Conservation (phyloP, 805 yeast genomes). For the Candida ficus region DNA sequence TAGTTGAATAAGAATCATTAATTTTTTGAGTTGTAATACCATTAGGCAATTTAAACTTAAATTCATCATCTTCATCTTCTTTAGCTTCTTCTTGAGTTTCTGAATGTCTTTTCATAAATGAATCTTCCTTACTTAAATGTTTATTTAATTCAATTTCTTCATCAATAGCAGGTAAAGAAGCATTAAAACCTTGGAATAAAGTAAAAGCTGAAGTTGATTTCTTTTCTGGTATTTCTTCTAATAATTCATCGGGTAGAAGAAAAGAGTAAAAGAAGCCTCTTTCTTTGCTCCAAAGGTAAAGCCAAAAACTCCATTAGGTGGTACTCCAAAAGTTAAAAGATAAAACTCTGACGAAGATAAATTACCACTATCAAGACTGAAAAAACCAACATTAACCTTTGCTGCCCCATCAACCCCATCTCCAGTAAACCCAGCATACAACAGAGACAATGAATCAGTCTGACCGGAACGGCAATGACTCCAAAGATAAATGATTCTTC, state of each 20-base stretch:
- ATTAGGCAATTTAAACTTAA: constrained; percentile 29
- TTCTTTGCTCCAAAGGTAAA: constrained; percentile 22
- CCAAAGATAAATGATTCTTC: background rate
- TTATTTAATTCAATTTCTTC: constrained; percentile 32
- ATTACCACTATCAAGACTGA: background rate
- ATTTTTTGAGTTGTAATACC: constrained; percentile 39
- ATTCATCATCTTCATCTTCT: constrained; percentile 16
- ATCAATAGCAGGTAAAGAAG: constrained; percentile 47
- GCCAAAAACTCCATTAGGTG: constrained; percentile 16
- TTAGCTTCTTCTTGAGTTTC: constrained; percentile 21
- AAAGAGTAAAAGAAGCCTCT: constrained; percentile 17
- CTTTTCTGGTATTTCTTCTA: constrained; percentile 45
- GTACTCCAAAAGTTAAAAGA: constrained; percentile 7
- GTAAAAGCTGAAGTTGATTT: constrained; percentile 38
- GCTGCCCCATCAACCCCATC: too few relatives aligned
- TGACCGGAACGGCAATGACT: too few relatives aligned
- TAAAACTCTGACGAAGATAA: background rate
- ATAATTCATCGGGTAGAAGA: constrained; percentile 52
- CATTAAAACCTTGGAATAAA: constrained; percentile 65
- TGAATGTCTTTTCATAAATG: constrained; percentile 16
- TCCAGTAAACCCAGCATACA: too few relatives aligned
- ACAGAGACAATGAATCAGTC: too few relatives aligned
- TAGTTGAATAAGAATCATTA: constrained; percentile 36
- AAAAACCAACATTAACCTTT: too few relatives aligned
- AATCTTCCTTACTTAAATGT: constrained; percentile 19